Evolutionary conservation across 106 monocot species (phyloP), one percentile per base, ranked within the genome.

Genomic region (Phalaenopsis equestris): DNA sequence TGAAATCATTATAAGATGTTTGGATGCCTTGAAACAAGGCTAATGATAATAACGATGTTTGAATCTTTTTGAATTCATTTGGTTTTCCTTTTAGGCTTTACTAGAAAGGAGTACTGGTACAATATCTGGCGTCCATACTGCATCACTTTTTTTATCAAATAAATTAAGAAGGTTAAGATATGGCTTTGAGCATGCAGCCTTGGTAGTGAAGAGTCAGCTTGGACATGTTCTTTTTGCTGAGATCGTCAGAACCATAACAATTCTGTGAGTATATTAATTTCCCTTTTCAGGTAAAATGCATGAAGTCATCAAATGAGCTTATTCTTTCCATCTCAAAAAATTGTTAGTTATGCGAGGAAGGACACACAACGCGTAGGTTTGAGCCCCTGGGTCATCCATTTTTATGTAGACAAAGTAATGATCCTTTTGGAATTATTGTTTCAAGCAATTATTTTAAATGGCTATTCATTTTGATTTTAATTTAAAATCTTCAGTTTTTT

Each of bases 161-260:
- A 86, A 85, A 61, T 80, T 98, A 24, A 72, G 49, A 77, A 89
- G 87, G 79, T 83, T 83, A 81, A 84, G 77, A 75, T 92, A 92
- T 83, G 98, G 98, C 75, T 86, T 80, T 82, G 98, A 98, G 73
- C 93, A 94, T 88, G 98, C 86, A 68, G 89, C 92, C n/a, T 77
- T 98, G 78, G 85, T 82, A 83, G 84, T 98, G 23, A 89, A 91
- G 81, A 84, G 84, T 76, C 92, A 94, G 85, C 87, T 98, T 61
- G 89, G 92, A 46, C 82, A 83, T 75, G 86, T 94, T 83, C 38
- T 82, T 52, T 90, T 98, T 78, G 94, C 91, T 85, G 92, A 98
- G 79, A 42, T 98, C 49, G 88, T 92, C n/a, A 70, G 75, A 41
- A 88, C 80, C n/a, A 85, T 94, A 76, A 82, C 83, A 81, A 93